Evolutionary conservation across 805 yeast genomes (phyloP), one percentile per base, ranked within the genome.

Genomic region (Ascoidea asiatica): DNA sequence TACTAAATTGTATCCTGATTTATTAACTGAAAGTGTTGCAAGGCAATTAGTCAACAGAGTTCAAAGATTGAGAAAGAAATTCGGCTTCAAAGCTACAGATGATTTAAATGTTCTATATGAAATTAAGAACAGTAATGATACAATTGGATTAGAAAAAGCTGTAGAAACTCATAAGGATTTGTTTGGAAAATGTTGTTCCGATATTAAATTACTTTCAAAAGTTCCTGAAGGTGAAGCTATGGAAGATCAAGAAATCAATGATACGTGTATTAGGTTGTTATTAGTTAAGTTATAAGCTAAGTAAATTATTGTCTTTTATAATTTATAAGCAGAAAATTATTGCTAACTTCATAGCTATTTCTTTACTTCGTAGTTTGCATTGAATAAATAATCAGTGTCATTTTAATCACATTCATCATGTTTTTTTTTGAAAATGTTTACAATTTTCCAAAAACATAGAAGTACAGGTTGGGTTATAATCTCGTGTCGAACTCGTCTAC

Each of bases 41-140:
- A 86, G 99, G 71, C 97, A 92, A 65, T 73, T 92, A 59, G 77
- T 92, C 58, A 92, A 92, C 76, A 88, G 98, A 67, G 87, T 92
- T 53, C 99, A 92, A 73, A 82, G 95, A 64, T 77, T 89, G 60
- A 83, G 99, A 68, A 92, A 92, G 81, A 88, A 89, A 75, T 88
- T 85, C 51, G 95, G 95, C 33, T 73, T 92, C 58, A 84, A 84
- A 59, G 89, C 95, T 50, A 90, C 97, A 40, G 98, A 92, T 61
- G 98, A 92, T 54, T 94, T 92, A 43, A 63, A 75, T 51, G 95
- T 92, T 48, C 88, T 90, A 65, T 85, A 85, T 65, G 67, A 76
- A 51, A 60, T 88, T 48, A 53, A 66, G 46, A n/a, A n/a, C n/a
- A 29, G 4, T 15, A 73, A 77, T 52, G 78, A 75, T 52, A 77